Evolutionary conservation across 306 rosid species (phyloP).

Genomic region (Citrullus mucosospermus): DNA sequence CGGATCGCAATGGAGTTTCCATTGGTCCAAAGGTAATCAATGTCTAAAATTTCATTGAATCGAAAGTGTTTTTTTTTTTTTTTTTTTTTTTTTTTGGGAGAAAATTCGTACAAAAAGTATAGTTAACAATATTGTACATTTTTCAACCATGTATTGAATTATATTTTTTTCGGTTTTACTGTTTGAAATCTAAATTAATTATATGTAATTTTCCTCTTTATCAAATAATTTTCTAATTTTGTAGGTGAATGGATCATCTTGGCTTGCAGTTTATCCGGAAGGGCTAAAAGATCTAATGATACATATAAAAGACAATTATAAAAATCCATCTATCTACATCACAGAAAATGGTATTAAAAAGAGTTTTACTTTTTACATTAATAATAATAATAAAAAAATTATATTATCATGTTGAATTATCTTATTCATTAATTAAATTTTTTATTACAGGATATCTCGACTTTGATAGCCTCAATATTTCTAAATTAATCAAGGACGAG

Average conservation of each 20-base stretch:
- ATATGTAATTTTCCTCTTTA: not conserved
- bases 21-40: not conserved
- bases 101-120: too few species aligned
- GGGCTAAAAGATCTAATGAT: slow-evolving; percentile 19
- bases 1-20: not conserved
- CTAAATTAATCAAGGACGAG: not conserved
- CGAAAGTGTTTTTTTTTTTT: too few species aligned
- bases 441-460: not conserved
- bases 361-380: not conserved
- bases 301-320: slow-evolving; percentile 8
- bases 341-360: slow-evolving; percentile 33
- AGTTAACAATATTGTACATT: too few species aligned
- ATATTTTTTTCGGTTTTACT: not conserved
- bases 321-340: slow-evolving; percentile 24
- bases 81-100: too few species aligned
- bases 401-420: not conserved
- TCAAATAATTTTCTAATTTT: not conserved
- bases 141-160: too few species aligned
- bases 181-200: not conserved
- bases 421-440: not conserved
- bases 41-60: too few species aligned
- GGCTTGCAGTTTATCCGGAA: slow-evolving; percentile 11
- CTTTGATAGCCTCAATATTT: too few species aligned
- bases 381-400: not conserved
- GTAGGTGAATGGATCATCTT: not conserved